A percentile compares a stretch with the other conserved stretches of the same genome.
phyloP scores from a whole-genome alignment of 805 yeast species.

The Isabelozyma gotoi region DNA sequence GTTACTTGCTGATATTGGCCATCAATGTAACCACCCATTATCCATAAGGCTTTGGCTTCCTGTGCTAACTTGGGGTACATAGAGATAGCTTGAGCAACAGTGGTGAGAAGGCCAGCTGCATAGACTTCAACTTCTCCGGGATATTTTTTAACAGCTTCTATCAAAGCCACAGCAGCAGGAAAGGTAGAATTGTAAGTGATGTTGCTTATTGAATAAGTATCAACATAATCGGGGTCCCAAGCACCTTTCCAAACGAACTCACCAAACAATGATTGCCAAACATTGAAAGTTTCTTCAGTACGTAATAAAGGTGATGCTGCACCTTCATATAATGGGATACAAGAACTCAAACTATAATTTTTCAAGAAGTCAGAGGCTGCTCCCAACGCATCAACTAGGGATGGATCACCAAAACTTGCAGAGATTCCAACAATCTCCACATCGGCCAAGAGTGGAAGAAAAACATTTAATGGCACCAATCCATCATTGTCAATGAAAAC shows the following conservation, averaged over 20 bases:
- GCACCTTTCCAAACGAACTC: slow-evolving; percentile 44
- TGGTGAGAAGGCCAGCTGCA: slow-evolving; percentile 44
- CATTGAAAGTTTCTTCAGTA: slow-evolving; percentile 38
- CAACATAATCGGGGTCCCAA: slow-evolving; percentile 28
- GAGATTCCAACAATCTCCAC: slow-evolving; percentile 41
- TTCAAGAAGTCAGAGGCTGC: slow-evolving; percentile 24
- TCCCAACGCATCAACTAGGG: slow-evolving; percentile 41
- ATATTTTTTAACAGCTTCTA: slow-evolving; percentile 38
- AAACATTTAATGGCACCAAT: slow-evolving; percentile 31
- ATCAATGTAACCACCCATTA: slow-evolving; percentile 48
- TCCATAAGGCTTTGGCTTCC: slow-evolving; percentile 38
- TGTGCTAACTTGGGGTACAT: slow-evolving; percentile 38
- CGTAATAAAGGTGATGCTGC: slow-evolving; percentile 38
- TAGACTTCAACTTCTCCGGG: slow-evolving; percentile 31
- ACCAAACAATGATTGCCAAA: slow-evolving; percentile 38
- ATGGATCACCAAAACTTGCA: slow-evolving; percentile 37
- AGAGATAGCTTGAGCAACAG: slow-evolving; percentile 44
- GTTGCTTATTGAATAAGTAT: slow-evolving; percentile 30
- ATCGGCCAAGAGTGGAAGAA: slow-evolving; percentile 39
- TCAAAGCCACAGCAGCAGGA: slow-evolving; percentile 39
- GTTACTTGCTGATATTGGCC: slow-evolving; percentile 37
- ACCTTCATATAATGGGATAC: slow-evolving; percentile 37
- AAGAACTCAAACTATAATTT: slow-evolving; percentile 31
- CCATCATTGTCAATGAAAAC: slow-evolving; percentile 46
- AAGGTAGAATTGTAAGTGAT: slow-evolving; percentile 23